Evolutionary conservation across 1,139 yeast genomes (phyloP).

Genomic region (Lodderomyces pseudojiufengensis): DNA sequence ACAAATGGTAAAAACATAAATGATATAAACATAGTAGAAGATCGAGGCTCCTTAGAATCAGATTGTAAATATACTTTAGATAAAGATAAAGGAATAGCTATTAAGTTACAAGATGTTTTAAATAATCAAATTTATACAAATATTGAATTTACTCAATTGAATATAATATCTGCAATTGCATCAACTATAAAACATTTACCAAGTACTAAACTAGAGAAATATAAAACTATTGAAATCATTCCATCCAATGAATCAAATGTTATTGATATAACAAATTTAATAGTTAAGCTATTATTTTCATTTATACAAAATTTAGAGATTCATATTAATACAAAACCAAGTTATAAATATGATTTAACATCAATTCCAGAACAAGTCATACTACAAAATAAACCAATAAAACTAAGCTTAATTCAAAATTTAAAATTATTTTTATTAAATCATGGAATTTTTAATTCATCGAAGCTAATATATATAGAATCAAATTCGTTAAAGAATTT

Average conservation of each 20-base stretch:
- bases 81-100: slow-evolving; percentile 40
- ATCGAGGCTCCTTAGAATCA: too few relatives aligned
- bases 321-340: slow-evolving; percentile 4
- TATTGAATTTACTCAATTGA: slow-evolving; percentile 52
- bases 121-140: slow-evolving; percentile 18
- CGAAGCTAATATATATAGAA: slow-evolving; percentile 9
- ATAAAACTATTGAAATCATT: slow-evolving; percentile 31
- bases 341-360: slow-evolving; percentile 5
- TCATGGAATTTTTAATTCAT: slow-evolving; percentile 4
- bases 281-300: slow-evolving; percentile 30
- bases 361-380: slow-evolving; percentile 6
- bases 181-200: slow-evolving; percentile 62
- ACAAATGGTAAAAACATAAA: neutral
- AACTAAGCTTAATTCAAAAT: neutral
- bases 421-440: slow-evolving; percentile 2
- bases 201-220: slow-evolving; percentile 37
- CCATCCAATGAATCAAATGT: slow-evolving; percentile 19
- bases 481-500: slow-evolving; percentile 1
- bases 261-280: slow-evolving; percentile 18
- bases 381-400: neutral
- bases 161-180: slow-evolving; percentile 61
- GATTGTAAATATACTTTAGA: slow-evolving; percentile 28
- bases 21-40: too few relatives aligned
- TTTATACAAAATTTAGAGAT: slow-evolving; percentile 18
- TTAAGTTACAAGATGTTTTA: slow-evolving; percentile 18